Conservation (phyloP, 176 grass and related monocot genomes). For the Musa troglodytarum region DNA sequence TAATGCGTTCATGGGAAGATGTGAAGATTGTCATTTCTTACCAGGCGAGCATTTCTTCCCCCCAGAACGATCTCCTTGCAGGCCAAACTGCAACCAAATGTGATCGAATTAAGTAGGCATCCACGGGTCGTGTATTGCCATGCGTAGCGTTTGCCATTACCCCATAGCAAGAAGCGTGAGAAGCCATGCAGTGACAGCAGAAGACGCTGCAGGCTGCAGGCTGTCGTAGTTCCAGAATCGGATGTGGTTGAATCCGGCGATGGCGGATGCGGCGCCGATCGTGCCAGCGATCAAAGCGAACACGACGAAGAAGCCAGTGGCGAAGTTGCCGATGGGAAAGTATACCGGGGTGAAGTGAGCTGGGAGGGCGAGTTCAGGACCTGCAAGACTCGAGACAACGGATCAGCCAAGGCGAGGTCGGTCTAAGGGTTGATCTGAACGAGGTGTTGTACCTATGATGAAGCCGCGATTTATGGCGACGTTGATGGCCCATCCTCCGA, state of each 20-base stretch:
- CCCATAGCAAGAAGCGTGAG: constrained; percentile 72
- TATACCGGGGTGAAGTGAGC: constrained; percentile 79
- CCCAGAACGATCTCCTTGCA: constrained; percentile 56
- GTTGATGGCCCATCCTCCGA: constrained; percentile 82
- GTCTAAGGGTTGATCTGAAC: background rate
- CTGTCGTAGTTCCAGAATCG: constrained; percentile 54
- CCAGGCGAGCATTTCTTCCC: constrained; percentile 66
- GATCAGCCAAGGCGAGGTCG: too few species aligned
- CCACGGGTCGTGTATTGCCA: background rate
- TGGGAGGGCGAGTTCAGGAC: constrained; percentile 48
- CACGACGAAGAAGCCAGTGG: constrained; percentile 84
- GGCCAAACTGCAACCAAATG: constrained; percentile 37
- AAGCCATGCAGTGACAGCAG: constrained; percentile 44
- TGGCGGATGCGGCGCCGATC: constrained; percentile 44
- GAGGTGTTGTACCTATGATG: constrained; percentile 45
- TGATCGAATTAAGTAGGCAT: background rate
- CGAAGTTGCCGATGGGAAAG: constrained; percentile 85
- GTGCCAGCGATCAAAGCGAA: constrained; percentile 61
- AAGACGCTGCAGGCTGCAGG: constrained; percentile 44
- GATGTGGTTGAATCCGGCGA: constrained; percentile 58
- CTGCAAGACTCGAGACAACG: constrained; percentile 6
- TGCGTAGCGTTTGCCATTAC: constrained; percentile 27
- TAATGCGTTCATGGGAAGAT: background rate
- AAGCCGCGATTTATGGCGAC: constrained; percentile 56
- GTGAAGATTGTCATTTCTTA: constrained; percentile 2